Percentiles rank a stretch among this genome's conserved stretches.
Conservation (phyloP, 371 early-diverging fungal species). For the Mortierella sp. region DNA sequence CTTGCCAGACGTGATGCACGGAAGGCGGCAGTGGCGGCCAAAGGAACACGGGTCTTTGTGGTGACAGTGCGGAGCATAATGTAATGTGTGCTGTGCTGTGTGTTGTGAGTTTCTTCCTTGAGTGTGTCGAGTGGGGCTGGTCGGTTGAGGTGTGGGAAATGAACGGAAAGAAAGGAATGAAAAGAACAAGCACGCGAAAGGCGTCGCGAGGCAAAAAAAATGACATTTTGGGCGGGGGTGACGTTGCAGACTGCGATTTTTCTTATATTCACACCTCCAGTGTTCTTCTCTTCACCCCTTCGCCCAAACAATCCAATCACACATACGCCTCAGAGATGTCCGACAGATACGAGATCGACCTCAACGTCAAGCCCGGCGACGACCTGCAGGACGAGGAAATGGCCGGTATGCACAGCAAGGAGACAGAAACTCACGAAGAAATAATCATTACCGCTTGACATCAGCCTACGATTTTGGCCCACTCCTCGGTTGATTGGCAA, state of each 20-base stretch:
- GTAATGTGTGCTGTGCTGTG: neutral
- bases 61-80: constrained; percentile 32
- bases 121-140: neutral
- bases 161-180: neutral
- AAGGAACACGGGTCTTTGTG: constrained; percentile 8
- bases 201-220: neutral
- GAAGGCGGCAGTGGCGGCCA: constrained; percentile 14
- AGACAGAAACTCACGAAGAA: neutral
- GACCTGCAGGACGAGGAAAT: constrained; percentile 57
- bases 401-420: constrained; percentile 37
- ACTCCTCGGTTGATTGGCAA: neutral
- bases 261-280: neutral
- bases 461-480: neutral
- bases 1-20: constrained; percentile 34
- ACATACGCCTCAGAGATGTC: constrained; percentile 25
- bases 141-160: neutral
- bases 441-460: neutral
- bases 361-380: constrained; percentile 51
- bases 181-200: neutral
- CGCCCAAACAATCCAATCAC: constrained; percentile 3
- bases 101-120: neutral
- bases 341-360: constrained; percentile 55
- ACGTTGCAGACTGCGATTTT: neutral
- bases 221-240: constrained; percentile 4
- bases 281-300: neutral